These are phyloP conservation scores for Naematelia encephala DNA, from an alignment of 768 basidiomycete species.

Conservation along the genomic window DNA sequence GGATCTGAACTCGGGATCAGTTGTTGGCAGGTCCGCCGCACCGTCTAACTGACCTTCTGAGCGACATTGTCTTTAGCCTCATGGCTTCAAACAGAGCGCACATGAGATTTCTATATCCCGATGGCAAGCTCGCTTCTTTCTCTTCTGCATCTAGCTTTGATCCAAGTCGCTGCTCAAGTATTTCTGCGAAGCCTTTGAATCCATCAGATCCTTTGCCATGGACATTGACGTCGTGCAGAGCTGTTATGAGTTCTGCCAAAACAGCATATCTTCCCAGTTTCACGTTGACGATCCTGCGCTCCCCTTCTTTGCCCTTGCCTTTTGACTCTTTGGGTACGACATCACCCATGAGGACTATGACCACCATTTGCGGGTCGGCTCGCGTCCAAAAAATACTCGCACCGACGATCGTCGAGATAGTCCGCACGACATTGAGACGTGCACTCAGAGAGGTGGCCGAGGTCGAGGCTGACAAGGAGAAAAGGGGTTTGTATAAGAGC, in stretches of 20 bases:
- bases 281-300: conserved; percentile 21
- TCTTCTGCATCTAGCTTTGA: conserved; percentile 25
- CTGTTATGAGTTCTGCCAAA: conserved; percentile 23
- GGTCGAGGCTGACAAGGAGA: conserved; percentile 32
- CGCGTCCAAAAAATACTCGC: conserved; percentile 26
- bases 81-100: conserved; percentile 25
- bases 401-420: conserved; percentile 20
- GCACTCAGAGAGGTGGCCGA: background rate
- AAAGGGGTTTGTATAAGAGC: conserved; percentile 38
- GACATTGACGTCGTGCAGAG: conserved; percentile 18
- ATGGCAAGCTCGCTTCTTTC: conserved; percentile 20
- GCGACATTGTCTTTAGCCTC: conserved; percentile 23
- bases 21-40: conserved; percentile 1
- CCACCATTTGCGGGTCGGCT: conserved; percentile 40
- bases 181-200: conserved; percentile 23
- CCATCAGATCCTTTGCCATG: conserved; percentile 8
- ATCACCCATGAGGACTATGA: conserved; percentile 38
- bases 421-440: conserved; percentile 8
- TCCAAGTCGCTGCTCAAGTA: conserved; percentile 26
- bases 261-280: conserved; percentile 39
- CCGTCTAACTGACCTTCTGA: conserved; percentile 15
- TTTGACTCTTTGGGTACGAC: conserved; percentile 12
- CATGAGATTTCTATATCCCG: conserved; percentile 20
- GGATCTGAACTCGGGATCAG: conserved; percentile 1
- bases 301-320: conserved; percentile 30